phyloP scores from a whole-genome alignment of 169 alveolate genomes.

The Plasmodium knowlesi region DNA sequence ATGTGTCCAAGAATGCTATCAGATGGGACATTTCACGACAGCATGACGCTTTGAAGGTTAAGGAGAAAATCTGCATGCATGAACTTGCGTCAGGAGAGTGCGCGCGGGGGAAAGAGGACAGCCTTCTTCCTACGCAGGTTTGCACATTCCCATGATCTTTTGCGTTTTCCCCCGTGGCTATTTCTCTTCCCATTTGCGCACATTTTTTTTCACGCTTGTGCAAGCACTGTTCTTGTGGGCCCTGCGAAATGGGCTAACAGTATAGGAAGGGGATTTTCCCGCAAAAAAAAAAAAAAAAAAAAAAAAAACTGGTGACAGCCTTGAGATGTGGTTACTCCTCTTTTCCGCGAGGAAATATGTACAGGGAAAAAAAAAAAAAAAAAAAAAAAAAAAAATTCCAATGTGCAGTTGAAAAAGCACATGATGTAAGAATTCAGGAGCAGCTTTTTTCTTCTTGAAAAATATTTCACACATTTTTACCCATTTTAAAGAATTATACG shows the following conservation, averaged over 20 bases:
- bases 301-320: not conserved
- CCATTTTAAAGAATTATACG: not conserved
- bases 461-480: not conserved
- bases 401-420: not conserved
- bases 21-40: not conserved
- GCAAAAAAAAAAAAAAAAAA: not conserved
- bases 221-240: not conserved
- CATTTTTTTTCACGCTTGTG: not conserved
- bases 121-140: not conserved
- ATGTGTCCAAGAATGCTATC: not conserved
- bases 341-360: not conserved
- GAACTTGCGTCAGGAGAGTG: not conserved
- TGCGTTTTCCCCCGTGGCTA: not conserved
- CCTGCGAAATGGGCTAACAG: not conserved
- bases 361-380: not conserved
- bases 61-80: constrained; percentile 5
- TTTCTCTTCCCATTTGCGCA: not conserved
- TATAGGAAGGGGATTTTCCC: not conserved
- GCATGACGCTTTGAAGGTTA: not conserved
- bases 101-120: not conserved
- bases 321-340: not conserved
- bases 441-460: not conserved
- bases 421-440: not conserved
- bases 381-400: not conserved
- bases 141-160: not conserved